Percentiles rank a stretch among this genome's conserved stretches.
phyloP scores from a whole-genome alignment of 768 basidiomycete genomes.

The Calocera viscosa region DNA sequence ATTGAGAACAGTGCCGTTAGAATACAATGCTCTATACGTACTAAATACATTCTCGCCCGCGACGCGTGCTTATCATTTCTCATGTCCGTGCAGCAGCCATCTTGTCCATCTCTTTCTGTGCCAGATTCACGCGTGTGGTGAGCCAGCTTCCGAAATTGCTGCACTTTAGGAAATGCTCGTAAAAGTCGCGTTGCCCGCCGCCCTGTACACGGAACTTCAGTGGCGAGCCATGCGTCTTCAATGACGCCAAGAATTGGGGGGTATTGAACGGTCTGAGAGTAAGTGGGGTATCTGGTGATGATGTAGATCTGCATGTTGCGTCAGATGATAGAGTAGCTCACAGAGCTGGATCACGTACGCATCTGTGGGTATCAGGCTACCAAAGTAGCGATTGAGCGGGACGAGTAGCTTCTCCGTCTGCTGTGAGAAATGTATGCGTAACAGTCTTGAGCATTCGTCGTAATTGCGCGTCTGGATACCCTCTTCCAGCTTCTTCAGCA shows the following conservation, averaged over 20 bases:
- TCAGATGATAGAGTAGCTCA: slow-evolving; percentile 9
- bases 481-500: slow-evolving; percentile 61
- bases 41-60: background rate
- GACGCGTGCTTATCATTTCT: background rate
- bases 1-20: too few relatives aligned
- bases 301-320: slow-evolving; percentile 14
- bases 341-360: slow-evolving; percentile 26
- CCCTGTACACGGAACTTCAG: slow-evolving; percentile 49
- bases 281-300: background rate
- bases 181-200: slow-evolving; percentile 10
- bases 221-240: slow-evolving; percentile 55
- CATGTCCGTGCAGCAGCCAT: slow-evolving; percentile 2
- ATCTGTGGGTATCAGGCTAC: slow-evolving; percentile 68
- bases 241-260: slow-evolving; percentile 54
- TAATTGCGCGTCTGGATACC: slow-evolving; percentile 35
- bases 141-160: slow-evolving; percentile 8
- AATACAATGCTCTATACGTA: background rate
- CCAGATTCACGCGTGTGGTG: background rate
- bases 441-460: slow-evolving; percentile 31
- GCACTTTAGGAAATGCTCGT: slow-evolving; percentile 13
- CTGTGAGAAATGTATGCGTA: slow-evolving; percentile 72
- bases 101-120: slow-evolving; percentile 4
- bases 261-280: slow-evolving; percentile 44
- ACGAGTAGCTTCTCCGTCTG: slow-evolving; percentile 77
- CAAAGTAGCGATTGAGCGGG: slow-evolving; percentile 83